Evolutionary conservation across 768 basidiomycete genomes (phyloP), one percentile per base, ranked within the genome.

Genomic region (Ramaria sp.): DNA sequence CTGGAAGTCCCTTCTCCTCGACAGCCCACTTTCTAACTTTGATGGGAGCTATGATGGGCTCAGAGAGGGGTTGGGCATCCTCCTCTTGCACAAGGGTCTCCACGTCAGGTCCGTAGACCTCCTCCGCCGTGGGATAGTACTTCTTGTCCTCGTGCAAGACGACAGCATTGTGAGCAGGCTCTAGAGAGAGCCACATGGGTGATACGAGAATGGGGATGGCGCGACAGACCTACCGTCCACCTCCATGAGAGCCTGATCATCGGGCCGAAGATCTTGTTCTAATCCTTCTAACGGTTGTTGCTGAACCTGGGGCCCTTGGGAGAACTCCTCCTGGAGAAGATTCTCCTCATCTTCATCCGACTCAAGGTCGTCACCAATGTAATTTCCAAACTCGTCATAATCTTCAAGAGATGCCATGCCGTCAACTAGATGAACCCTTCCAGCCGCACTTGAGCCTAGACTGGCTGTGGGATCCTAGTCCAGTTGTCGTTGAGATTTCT

Each of bases 41-140:
- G 58, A 98, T 79, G 37, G 96, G 96, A 11, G 91, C 92, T 61
- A 99, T 77, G 59, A 99, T 94, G 19, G 96, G 96, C 65, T 98
- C 91, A 2, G 91, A 79, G 19, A 99, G 78, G 13, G 92, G 92
- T 68, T 99, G 96, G 3, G 90, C 83, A 67, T 99, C 96, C 72
- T 99, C 96, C 70, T 99, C 96, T 67, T 98, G 96, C 1, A 99
- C 96, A 62, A 98, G 71, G 0, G 96, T 88, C 72, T 98, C 95
- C 31, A 99, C 96, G 58, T 84, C 96, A 39, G 81, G 75, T 2
- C 96, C 96, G 69, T 99, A 99, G 1, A 94, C 82, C 17, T 97
- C 92, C 55, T 76, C 76, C 1, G 96, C 95, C 13, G 88, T 87
- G 13, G 92, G 90, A 68, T 99, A 99, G 70, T 99, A 98, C 69